Evolutionary conservation across 2,329 filamentous ascomycete genomes (phyloP), one percentile per base, ranked within the genome.

Genomic region (Orbilia brochopaga): DNA sequence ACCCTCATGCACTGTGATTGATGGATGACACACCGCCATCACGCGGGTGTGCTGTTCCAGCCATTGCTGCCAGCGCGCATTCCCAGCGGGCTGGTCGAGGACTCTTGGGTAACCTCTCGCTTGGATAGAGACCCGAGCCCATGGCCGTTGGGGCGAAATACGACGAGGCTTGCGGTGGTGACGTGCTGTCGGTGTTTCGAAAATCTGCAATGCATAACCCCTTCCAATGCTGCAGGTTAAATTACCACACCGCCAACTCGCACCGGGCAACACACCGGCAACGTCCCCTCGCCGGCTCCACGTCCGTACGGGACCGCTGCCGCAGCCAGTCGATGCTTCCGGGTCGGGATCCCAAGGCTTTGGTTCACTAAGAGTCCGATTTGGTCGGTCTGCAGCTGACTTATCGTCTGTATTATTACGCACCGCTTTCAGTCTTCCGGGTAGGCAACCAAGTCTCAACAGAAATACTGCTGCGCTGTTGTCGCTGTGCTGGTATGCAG

Each of bases 101-200:
- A 60, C 48, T 62, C 55, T 57, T 69, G 64, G 64, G 64, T 69
- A 60, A 67, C 44, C 44, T 48, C 52, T 69, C 64, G 64, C 64
- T 69, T 69, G 64, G 57, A 52, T 40, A 69, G 57, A 62, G 32
- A 69, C 65, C 65, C 65, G 58, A 69, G 52, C 65, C 44, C 57
- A 62, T 44, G 64, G 64, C 64, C 64, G 64, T 62, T 69, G 64
- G 64, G 52, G 64, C 64, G 44, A 55, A 24, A 69, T 69, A 69
- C 65, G 65, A 69, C 65, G 65, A 69, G 48, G 48, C 54, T 66
- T 17, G 37, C 37, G 48, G 52, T 51, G 51, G 50, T 46, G 51
- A 51, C 24, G 23, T 21, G 27, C 42, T 50, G 44, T 62, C 19
- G 61, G n/a, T 37, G 58, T 51, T 69, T 69, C 54, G 50, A 58